These are phyloP conservation scores for Fusarium verticillioides DNA, from an alignment of 2,329 filamentous ascomycete genomes.

Conservation along the genomic window DNA sequence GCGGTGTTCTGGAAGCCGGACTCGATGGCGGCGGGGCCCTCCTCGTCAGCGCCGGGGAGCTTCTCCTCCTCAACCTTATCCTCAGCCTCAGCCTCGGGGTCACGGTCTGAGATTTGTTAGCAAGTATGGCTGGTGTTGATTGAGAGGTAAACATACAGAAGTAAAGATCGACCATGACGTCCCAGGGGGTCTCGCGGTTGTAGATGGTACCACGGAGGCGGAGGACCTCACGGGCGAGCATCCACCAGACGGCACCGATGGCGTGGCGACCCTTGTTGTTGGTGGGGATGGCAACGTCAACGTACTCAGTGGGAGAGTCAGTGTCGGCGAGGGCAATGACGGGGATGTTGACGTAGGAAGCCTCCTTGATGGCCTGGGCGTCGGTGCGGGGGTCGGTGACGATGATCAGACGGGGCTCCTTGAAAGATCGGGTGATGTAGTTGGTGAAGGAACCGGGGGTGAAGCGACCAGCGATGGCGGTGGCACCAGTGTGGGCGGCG, in stretches of 20 bases:
- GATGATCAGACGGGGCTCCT: constrained; percentile 99
- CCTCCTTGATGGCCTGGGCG: constrained; percentile 99
- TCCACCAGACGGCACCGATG: constrained; percentile 99
- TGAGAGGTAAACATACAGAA: constrained; percentile 75
- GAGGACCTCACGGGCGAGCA: constrained; percentile 99
- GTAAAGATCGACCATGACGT: constrained; percentile 99
- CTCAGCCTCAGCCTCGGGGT: constrained; percentile 99
- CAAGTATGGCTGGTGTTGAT: neutral
- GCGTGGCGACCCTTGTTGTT: constrained; percentile 99
- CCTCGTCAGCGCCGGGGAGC: constrained; percentile 85
- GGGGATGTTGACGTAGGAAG: constrained; percentile 99
- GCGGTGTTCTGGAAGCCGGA: constrained; percentile 73
- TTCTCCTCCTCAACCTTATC: constrained; percentile 97
- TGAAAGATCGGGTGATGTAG: constrained; percentile 99
- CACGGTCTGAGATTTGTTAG: constrained; percentile 74
- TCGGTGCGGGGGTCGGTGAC: constrained; percentile 99
- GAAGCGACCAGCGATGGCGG: constrained; percentile 99
- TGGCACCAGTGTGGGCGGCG: constrained; percentile 96
- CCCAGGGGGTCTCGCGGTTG: constrained; percentile 96
- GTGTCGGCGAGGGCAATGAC: constrained; percentile 99
- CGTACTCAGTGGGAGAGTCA: constrained; percentile 99
- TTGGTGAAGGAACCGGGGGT: constrained; percentile 99
- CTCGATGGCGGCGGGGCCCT: constrained; percentile 81
- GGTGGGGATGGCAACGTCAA: constrained; percentile 99
- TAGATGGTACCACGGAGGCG: constrained; percentile 97